phyloP scores from a whole-genome alignment of 2,329 filamentous ascomycete species.

The Fusarium sambucinum region DNA sequence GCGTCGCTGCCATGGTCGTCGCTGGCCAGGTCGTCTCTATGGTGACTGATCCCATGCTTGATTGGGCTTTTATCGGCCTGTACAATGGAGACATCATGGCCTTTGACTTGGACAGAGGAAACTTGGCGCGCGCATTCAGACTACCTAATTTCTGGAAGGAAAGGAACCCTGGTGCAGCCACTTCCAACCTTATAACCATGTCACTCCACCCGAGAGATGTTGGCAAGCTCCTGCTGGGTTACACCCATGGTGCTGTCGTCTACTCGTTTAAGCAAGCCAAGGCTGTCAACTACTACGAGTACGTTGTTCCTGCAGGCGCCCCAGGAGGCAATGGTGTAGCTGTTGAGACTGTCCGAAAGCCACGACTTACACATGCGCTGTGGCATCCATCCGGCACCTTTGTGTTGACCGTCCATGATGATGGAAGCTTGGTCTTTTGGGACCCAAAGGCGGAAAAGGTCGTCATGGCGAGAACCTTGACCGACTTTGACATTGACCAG shows the following conservation, averaged over 20 bases:
- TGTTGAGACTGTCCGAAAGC: conserved; percentile 73
- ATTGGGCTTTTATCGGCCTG: conserved; percentile 90
- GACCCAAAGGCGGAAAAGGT: conserved; percentile 89
- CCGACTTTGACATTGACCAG: conserved; percentile 78
- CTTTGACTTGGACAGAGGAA: conserved; percentile 91
- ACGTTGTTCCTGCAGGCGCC: conserved; percentile 83
- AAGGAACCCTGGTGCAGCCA: conserved; percentile 73
- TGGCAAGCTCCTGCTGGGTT: conserved; percentile 91
- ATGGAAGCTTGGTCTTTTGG: conserved; percentile 94
- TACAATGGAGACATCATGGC: conserved; percentile 87
- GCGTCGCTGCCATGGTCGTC: conserved; percentile 77
- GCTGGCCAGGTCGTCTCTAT: conserved; percentile 81
- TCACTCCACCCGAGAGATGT: conserved; percentile 92
- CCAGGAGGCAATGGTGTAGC: conserved; percentile 81
- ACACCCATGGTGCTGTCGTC: conserved; percentile 85
- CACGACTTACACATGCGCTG: conserved; percentile 82
- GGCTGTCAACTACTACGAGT: conserved; percentile 82
- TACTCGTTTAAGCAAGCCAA: conserved; percentile 96
- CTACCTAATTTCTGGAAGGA: conserved; percentile 90
- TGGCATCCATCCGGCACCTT: conserved; percentile 98
- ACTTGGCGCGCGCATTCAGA: conserved; percentile 76
- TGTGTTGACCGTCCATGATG: conserved; percentile 86
- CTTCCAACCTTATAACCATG: conserved; percentile 76
- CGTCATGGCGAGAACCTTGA: conserved; percentile 84
- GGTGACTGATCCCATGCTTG: conserved; percentile 87